Evolutionary conservation across 345 rosid genomes (phyloP).

Genomic region (Camelina hispida): DNA sequence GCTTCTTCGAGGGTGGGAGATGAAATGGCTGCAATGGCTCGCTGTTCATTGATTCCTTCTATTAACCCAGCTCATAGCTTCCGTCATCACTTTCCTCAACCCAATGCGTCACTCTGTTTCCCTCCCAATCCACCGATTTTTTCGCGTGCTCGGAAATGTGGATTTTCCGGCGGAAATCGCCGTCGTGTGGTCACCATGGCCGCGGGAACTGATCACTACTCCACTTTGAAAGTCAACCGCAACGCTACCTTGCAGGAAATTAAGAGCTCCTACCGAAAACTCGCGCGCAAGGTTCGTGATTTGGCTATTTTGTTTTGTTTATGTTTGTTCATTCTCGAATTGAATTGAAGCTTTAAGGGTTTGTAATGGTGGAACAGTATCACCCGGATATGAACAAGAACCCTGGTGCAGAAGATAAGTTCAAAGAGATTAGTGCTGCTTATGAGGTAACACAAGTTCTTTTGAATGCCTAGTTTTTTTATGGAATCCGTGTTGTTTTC

Average conservation of each 20-base stretch:
- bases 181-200: constrained; percentile 50
- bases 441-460: constrained; percentile 67
- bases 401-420: constrained; percentile 89
- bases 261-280: constrained; percentile 76
- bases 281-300: constrained; percentile 81
- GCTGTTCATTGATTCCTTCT: constrained; percentile 2
- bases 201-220: constrained; percentile 61
- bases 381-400: constrained; percentile 88
- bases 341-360: constrained; percentile 6
- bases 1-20: constrained; percentile 26
- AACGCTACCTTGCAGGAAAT: constrained; percentile 79
- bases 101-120: constrained; percentile 14
- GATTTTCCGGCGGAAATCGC: constrained; percentile 28
- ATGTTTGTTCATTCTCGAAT: background rate
- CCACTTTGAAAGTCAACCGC: constrained; percentile 64
- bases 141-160: constrained; percentile 24
- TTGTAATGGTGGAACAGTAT: constrained; percentile 58
- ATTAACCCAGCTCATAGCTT: constrained; percentile 25
- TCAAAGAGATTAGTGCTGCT: constrained; percentile 96
- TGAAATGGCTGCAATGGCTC: constrained; percentile 30
- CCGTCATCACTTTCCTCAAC: constrained; percentile 4
- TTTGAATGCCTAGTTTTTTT: background rate
- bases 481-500: background rate
- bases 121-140: constrained; percentile 11
- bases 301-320: background rate